Evolutionary conservation across 169 alveolate genomes (phyloP), one percentile per base, ranked within the genome.

Genomic region (Babesia bovis): DNA sequence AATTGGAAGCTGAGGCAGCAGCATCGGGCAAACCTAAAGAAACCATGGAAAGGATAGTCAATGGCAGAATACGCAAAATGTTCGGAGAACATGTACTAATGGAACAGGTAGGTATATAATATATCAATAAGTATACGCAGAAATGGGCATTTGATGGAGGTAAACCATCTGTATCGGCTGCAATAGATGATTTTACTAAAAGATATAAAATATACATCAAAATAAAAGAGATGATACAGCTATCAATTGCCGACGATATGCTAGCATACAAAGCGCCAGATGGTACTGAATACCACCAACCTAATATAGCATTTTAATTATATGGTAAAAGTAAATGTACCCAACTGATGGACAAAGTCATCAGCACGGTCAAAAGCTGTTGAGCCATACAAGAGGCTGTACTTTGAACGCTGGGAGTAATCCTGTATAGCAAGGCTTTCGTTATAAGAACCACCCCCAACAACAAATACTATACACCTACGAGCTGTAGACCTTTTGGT

Each of bases 361-460:
- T 76, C 85, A 15, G 85, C 74, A 4, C 85, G 44, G 66, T 76
- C 85, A 30, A 76, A 66, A 26, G 25, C 66, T 15, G 85, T 76
- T 19, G 85, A 76, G 17, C 85, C 85, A 30, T 76, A 76, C 10
- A 74, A 15, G 7, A 74, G 35, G 49, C 59, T 61, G 47, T 78
- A 61, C 51, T 68, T 68, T 10, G 75, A 51, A 41, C 78, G 84
- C 23, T 85, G 65, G 35, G 93, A 93, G 59, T 84, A 56, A 19
- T 88, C 92, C 57, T 82, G 81, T 50, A 91, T 36, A 26, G 87
- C 91, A 15, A 84, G 74, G 21, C 92, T 85, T 55, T 91, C 95
- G 40, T 79, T 84, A 82, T 84, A 91, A 65, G 86, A 84, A 32
- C 94, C 95, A 32, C 95, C 95, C 3, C 95, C 95, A 0, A 91